These are phyloP conservation scores for Boeremia exigua DNA, from an alignment of 2,329 filamentous ascomycete genomes.

Conservation along the genomic window DNA sequence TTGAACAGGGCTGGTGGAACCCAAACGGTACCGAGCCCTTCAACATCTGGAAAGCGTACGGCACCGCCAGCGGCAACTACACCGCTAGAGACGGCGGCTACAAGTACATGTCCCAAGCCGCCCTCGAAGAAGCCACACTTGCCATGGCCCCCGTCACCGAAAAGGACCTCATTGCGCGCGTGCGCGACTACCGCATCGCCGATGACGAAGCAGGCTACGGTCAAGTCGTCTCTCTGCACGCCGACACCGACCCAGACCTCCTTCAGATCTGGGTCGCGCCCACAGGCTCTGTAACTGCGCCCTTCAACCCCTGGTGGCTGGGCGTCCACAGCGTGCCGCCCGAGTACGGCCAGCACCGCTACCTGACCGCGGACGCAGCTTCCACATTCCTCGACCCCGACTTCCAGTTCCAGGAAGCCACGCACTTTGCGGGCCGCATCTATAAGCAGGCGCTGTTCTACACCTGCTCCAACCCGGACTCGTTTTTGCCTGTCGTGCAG, in stretches of 20 bases:
- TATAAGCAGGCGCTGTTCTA: constrained; percentile 41
- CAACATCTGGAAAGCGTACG: constrained; percentile 48
- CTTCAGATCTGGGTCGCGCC: constrained; percentile 45
- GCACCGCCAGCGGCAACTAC: constrained; percentile 33
- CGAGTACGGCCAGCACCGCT: constrained; percentile 45
- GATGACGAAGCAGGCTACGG: constrained; percentile 48
- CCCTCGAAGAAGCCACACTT: constrained; percentile 43
- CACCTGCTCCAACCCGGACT: constrained; percentile 36
- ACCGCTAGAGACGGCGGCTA: constrained; percentile 44
- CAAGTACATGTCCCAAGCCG: constrained; percentile 48
- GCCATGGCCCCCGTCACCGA: constrained; percentile 59
- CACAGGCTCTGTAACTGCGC: constrained; percentile 43
- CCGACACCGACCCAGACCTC: constrained; percentile 37
- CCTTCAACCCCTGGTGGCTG: constrained; percentile 46
- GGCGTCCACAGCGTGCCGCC: constrained; percentile 40
- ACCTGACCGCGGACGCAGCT: constrained; percentile 43
- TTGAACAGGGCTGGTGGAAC: constrained; percentile 46
- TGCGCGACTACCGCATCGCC: constrained; percentile 45
- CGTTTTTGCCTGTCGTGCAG: constrained; percentile 31
- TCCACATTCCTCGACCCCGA: constrained; percentile 43
- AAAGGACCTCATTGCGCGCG: constrained; percentile 53
- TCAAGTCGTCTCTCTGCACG: constrained; percentile 39
- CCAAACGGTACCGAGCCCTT: constrained; percentile 41
- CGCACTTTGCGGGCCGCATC: constrained; percentile 33
- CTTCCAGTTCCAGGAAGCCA: constrained; percentile 41